These are phyloP conservation scores for Hamigera avellanea DNA, from an alignment of 495 filamentous ascomycete genomes.

Conservation along the genomic window DNA sequence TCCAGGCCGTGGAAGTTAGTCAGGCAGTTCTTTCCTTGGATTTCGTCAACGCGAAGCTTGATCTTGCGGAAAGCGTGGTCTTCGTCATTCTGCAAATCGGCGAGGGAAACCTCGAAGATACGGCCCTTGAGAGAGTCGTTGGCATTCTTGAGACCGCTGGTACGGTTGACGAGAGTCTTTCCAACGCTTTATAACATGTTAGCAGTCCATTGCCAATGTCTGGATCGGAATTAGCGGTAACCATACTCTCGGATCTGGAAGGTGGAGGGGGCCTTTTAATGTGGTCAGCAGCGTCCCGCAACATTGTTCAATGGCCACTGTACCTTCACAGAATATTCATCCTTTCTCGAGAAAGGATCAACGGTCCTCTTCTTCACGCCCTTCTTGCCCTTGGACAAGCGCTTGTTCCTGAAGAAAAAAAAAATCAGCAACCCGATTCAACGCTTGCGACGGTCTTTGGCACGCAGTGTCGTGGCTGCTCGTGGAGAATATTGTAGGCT, in stretches of 20 bases:
- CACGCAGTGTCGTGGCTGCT: too few relatives aligned
- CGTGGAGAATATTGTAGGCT: slow-evolving; percentile 34
- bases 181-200: slow-evolving; percentile 59
- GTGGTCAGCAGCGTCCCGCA: slow-evolving; percentile 13
- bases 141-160: slow-evolving; percentile 98
- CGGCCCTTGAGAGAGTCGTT: slow-evolving; percentile 98
- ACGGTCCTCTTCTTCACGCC: slow-evolving; percentile 98
- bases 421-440: too few relatives aligned
- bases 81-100: slow-evolving; percentile 98
- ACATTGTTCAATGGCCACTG: slow-evolving; percentile 7
- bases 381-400: slow-evolving; percentile 99
- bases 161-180: slow-evolving; percentile 98
- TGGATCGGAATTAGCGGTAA: slow-evolving; percentile 1
- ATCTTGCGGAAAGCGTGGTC: slow-evolving; percentile 99
- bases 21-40: slow-evolving; percentile 99
- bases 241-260: slow-evolving; percentile 95
- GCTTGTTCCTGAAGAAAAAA: slow-evolving; percentile 75
- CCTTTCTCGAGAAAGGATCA: slow-evolving; percentile 96
- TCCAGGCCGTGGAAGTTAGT: slow-evolving; percentile 99
- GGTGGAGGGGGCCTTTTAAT: slow-evolving; percentile 72
- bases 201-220: slow-evolving; percentile 10
- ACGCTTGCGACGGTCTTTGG: too few relatives aligned
- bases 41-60: slow-evolving; percentile 96
- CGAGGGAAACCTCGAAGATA: slow-evolving; percentile 97
- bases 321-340: slow-evolving; percentile 97